A percentile compares a stretch with the other conserved stretches of the same genome.
Evolutionary conservation across 2,329 filamentous ascomycete species (phyloP).

Genomic region (Fusarium haematococcum): DNA sequence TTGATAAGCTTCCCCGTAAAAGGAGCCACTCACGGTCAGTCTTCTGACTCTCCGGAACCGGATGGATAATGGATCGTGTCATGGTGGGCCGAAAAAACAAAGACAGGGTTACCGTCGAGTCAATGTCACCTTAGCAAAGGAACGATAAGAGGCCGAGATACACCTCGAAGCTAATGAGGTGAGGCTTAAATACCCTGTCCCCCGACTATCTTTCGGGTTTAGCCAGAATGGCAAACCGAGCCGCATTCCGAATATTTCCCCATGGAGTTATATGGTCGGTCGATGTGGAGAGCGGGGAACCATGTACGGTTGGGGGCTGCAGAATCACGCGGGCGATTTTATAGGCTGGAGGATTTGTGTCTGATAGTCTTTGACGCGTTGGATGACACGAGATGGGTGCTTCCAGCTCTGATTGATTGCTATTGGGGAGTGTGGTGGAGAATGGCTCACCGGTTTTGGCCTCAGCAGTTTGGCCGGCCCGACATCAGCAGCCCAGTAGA

Average conservation of each 20-base stretch:
- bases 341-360: background rate
- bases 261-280: constrained; percentile 17
- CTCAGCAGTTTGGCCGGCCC: background rate
- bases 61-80: background rate
- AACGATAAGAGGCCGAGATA: background rate
- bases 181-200: constrained; percentile 6
- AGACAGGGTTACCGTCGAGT: background rate
- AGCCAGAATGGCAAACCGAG: background rate
- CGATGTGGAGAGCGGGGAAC: background rate
- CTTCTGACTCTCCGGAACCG: background rate
- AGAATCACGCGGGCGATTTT: background rate
- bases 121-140: background rate
- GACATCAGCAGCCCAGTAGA: background rate
- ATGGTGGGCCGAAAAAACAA: background rate
- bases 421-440: background rate
- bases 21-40: background rate
- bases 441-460: background rate
- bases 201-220: background rate
- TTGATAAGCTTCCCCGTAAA: background rate
- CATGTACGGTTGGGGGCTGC: background rate
- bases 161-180: background rate
- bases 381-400: background rate
- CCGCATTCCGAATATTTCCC: constrained; percentile 31
- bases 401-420: background rate
- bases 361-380: background rate